Evolutionary conservation across 805 yeast species (phyloP), one percentile per base, ranked within the genome.

Genomic region (Barnettozyma botsteinii): DNA sequence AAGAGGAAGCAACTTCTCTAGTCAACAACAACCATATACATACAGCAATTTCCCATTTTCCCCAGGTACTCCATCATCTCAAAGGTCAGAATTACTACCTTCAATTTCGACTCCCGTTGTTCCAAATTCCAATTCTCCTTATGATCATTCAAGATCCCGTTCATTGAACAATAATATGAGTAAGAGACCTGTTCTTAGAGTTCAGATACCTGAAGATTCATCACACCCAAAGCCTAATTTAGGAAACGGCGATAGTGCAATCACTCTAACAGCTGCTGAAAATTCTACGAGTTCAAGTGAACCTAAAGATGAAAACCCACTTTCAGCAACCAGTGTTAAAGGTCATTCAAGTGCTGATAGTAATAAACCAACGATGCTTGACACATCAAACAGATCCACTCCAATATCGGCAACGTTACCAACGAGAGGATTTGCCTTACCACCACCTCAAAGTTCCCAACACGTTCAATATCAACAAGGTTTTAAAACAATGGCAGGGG

Each of bases 401-500:
- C 44, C 47, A 19, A 26, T 40, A 15, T 40, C 47, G 15, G 47
- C 44, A 13, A 40, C 44, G 10, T 15, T 59, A 37, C 67, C 68
- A 8, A 55, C 57, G 18, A 48, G 57, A 5, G 50, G 60, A 7
- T 53, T 57, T 35, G 42, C 52, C 23, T 43, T 63, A 25, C 66
- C 66, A 1, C 64, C 57, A n/a, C 66, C 65, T 7, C 53, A 60
- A 15, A 55, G 47, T 5, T 36, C 58, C 4, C 38, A 28, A 13
- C 28, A 33, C 28, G 27, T 35, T 19, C 43, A 40, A 7, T 59
- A 20, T 52, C 40, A 33, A 24, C 40, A 33, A 19, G 42, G 33
- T 35, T 44, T 47, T 36, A 52, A 57, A 24, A 55, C 49, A 29
- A 45, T 49, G 37, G 51, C 56, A 21, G 77, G 81, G 11, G 87